These are phyloP conservation scores for Amaranthus tricolor DNA, from an alignment of 179 eudicot genomes.

Conservation along the genomic window DNA sequence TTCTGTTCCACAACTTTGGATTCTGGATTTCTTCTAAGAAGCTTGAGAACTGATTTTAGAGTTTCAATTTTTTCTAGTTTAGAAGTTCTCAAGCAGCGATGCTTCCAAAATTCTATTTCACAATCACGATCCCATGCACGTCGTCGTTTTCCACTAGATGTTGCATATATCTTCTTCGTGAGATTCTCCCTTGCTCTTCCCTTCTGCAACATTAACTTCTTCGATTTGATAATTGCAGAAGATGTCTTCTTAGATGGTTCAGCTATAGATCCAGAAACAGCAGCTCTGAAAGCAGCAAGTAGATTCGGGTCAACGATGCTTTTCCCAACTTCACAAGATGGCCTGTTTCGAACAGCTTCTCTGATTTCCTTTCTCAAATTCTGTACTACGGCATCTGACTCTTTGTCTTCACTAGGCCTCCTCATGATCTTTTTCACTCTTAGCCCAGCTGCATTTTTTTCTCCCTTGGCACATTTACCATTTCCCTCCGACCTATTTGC, in stretches of 20 bases:
- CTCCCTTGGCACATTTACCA: constrained; percentile 31
- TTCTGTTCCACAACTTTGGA: constrained; percentile 27
- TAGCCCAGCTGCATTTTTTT: constrained; percentile 56
- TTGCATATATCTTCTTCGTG: constrained; percentile 82
- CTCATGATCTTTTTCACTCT: constrained; percentile 82
- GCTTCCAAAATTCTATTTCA: constrained; percentile 94
- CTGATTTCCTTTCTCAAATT: constrained; percentile 76
- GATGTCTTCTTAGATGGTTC: constrained; percentile 52
- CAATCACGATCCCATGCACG: constrained; percentile 89
- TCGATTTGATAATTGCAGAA: constrained; percentile 56
- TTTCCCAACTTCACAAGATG: constrained; percentile 50
- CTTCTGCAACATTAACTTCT: constrained; percentile 65
- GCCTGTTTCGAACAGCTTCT: constrained; percentile 74
- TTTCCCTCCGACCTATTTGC: constrained; percentile 32
- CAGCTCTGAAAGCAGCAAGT: constrained; percentile 87
- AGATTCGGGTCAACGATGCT: constrained; percentile 72
- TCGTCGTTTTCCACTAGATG: constrained; percentile 63
- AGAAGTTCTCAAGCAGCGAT: constrained; percentile 60
- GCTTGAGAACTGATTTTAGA: constrained; percentile 69
- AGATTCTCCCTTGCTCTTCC: constrained; percentile 87
- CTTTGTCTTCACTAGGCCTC: constrained; percentile 64
- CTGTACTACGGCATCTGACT: constrained; percentile 64
- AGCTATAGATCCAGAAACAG: constrained; percentile 54
- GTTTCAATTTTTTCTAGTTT: constrained; percentile 83
- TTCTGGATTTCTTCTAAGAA: constrained; percentile 50